Percentiles rank a stretch among this genome's conserved stretches.
Evolutionary conservation across 768 basidiomycete genomes (phyloP).

Genomic region (Clitopilus hobsonii): DNA sequence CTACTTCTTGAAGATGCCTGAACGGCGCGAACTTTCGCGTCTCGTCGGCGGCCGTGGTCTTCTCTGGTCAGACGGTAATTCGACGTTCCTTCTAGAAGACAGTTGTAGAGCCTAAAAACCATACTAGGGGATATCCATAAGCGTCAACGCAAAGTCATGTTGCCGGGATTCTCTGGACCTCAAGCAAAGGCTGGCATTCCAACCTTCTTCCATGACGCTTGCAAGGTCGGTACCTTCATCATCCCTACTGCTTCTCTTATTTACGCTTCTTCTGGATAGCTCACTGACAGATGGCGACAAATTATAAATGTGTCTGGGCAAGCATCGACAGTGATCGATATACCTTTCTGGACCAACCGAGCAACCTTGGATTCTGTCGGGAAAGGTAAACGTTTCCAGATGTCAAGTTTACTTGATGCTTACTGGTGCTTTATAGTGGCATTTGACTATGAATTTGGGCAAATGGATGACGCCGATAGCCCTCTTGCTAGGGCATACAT

Average conservation of each 20-base stretch:
- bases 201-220: conserved; percentile 33
- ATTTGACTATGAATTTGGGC: conserved; percentile 45
- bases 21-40: conserved; percentile 30
- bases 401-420: too few relatives aligned
- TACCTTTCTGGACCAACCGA: conserved; percentile 35
- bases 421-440: conserved; percentile 25
- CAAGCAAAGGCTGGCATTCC: conserved; percentile 36
- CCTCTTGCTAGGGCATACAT: conserved; percentile 30
- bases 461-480: conserved; percentile 30
- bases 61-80: conserved; percentile 35
- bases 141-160: conserved; percentile 40
- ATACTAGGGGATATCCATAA: conserved; percentile 33
- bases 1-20: conserved; percentile 34
- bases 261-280: conserved; percentile 17
- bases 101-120: conserved; percentile 1
- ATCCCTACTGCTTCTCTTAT: background rate
- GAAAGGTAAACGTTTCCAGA: conserved; percentile 25
- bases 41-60: conserved; percentile 30
- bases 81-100: background rate
- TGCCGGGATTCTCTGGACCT: conserved; percentile 42
- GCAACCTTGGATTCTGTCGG: conserved; percentile 49
- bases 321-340: conserved; percentile 26
- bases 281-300: conserved; percentile 35
- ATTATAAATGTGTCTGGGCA: conserved; percentile 22
- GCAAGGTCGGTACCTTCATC: conserved; percentile 17